Percentiles rank a stretch among this genome's conserved stretches.
phyloP scores from a whole-genome alignment of 129 eudicot genomes.

The Cynara cardunculus region DNA sequence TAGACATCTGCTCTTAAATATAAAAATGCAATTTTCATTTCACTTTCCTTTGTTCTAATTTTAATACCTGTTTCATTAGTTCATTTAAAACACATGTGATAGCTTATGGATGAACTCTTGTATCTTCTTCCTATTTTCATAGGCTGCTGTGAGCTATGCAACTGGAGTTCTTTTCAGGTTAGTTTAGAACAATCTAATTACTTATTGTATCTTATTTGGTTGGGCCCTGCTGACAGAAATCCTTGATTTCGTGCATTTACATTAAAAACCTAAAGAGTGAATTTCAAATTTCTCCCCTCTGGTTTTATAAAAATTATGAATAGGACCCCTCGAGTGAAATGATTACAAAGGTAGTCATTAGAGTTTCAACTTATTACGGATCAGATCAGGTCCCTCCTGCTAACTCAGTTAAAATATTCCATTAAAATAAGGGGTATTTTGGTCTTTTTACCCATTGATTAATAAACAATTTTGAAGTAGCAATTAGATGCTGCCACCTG shows the following conservation, averaged over 20 bases:
- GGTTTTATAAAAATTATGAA: neutral
- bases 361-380: neutral
- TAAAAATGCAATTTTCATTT: neutral
- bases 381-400: neutral
- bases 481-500: neutral
- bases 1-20: neutral
- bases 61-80: neutral
- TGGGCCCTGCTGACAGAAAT: neutral
- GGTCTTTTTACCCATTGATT: neutral
- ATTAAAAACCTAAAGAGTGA: neutral
- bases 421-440: neutral
- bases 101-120: constrained; percentile 18
- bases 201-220: constrained; percentile 1
- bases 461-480: neutral
- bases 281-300: neutral
- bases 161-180: constrained; percentile 88
- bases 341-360: neutral
- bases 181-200: constrained; percentile 17
- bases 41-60: neutral
- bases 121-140: constrained; percentile 15
- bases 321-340: neutral
- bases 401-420: neutral
- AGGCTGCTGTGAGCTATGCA: constrained; percentile 94
- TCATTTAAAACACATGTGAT: neutral
- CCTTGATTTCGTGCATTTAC: neutral